A percentile compares a stretch with the other conserved stretches of the same genome.
phyloP scores from a whole-genome alignment of 176 grass and related monocot genomes.

The Eragrostis nindensis region DNA sequence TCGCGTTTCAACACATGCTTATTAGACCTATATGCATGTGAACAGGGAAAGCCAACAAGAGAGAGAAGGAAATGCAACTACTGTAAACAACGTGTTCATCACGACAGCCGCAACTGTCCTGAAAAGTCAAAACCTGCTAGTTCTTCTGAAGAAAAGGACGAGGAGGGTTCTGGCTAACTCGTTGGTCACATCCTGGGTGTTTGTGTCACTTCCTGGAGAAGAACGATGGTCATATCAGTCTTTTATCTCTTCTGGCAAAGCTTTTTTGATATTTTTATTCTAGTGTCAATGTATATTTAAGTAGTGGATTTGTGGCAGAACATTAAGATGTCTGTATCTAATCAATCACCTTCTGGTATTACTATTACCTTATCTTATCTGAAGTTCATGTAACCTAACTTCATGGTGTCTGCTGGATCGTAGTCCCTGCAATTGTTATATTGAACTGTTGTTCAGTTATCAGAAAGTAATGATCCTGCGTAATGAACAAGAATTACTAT shows the following conservation, averaged over 20 bases:
- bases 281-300: background rate
- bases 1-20: background rate
- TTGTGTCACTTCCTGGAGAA: background rate
- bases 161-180: background rate
- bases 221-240: background rate
- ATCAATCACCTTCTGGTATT: background rate
- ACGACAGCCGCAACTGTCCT: slow-evolving; percentile 21
- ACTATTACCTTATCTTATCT: too few relatives aligned
- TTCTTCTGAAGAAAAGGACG: slow-evolving; percentile 22
- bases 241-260: background rate
- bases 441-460: too few relatives aligned
- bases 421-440: too few relatives aligned
- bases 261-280: background rate
- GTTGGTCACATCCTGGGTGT: background rate
- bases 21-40: background rate
- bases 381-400: too few relatives aligned
- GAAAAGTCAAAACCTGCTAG: background rate
- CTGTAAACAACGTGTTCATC: background rate
- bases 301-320: slow-evolving; percentile 15
- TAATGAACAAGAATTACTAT: too few relatives aligned
- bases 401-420: too few relatives aligned
- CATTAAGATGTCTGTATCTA: background rate
- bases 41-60: slow-evolving; percentile 24
- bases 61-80: slow-evolving; percentile 2
- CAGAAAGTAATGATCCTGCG: too few relatives aligned